Conservation (phyloP, 1,284 basidiomycete species). For the Somion occarium region DNA sequence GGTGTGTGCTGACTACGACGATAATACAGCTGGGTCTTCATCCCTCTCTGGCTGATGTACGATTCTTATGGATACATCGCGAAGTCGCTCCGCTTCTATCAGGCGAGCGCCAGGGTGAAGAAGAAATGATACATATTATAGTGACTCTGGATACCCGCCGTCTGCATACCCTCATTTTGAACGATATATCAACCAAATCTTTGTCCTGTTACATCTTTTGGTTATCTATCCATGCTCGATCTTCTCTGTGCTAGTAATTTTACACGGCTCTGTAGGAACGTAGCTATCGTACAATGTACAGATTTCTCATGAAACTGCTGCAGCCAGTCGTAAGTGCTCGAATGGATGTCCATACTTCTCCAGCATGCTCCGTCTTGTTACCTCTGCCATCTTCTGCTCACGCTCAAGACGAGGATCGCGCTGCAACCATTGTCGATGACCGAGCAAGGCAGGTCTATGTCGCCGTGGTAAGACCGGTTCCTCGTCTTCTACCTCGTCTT, state of each 20-base stretch:
- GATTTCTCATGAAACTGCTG: not conserved
- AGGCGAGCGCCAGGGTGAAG: conserved; percentile 35
- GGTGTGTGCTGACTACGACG: not conserved
- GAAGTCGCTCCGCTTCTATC: conserved; percentile 44
- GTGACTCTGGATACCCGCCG: not conserved
- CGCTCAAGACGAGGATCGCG: conserved; percentile 20
- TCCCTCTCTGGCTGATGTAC: conserved; percentile 70
- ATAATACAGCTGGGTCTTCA: conserved; percentile 63
- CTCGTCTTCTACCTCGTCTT: conserved; percentile 8
- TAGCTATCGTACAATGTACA: too few relatives aligned
- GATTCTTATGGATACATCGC: conserved; percentile 73
- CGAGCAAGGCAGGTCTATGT: conserved; percentile 21
- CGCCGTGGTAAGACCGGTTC: conserved; percentile 14
- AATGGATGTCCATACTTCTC: conserved; percentile 12
- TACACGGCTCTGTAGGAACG: too few relatives aligned
- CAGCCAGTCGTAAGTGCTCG: not conserved
- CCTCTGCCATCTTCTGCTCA: conserved; percentile 18
- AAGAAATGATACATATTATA: conserved; percentile 31
- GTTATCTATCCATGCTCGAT: too few relatives aligned
- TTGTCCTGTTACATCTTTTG: too few relatives aligned
- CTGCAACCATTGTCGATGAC: conserved; percentile 24
- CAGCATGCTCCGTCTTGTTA: conserved; percentile 14
- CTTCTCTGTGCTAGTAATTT: too few relatives aligned
- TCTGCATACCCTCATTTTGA: too few relatives aligned
- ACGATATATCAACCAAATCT: too few relatives aligned